phyloP scores from a whole-genome alignment of 1,284 basidiomycete genomes.

The Entoloma clypeatum region DNA sequence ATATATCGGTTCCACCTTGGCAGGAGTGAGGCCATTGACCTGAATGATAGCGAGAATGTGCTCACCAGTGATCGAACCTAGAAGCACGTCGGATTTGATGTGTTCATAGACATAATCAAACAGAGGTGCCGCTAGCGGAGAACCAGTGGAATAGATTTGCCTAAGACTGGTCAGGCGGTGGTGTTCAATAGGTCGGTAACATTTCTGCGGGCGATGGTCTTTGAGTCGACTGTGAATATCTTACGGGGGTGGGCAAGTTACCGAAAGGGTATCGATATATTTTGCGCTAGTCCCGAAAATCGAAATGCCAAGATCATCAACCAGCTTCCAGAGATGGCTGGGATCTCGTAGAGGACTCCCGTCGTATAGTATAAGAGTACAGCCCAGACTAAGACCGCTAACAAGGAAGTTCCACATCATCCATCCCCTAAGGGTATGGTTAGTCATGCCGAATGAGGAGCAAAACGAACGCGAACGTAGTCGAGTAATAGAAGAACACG shows the following conservation, averaged over 20 bases:
- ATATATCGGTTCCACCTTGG: conserved; percentile 80
- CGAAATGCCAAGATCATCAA: conserved; percentile 71
- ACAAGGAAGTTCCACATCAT: conserved; percentile 88
- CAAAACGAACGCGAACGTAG: conserved; percentile 55
- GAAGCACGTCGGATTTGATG: conserved; percentile 63
- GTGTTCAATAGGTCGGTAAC: conserved; percentile 61
- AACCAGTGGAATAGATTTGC: conserved; percentile 83
- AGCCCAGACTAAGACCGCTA: conserved; percentile 66
- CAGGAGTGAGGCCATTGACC: conserved; percentile 7
- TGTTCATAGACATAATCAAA: conserved; percentile 79
- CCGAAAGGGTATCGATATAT: conserved; percentile 75
- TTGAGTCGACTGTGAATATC: too few species aligned
- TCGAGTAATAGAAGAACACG: conserved; percentile 87
- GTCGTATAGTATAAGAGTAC: conserved; percentile 79
- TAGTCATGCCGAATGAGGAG: conserved; percentile 12
- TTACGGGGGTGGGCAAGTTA: too few species aligned
- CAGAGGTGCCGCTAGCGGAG: conserved; percentile 70
- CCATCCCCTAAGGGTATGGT: conserved; percentile 55
- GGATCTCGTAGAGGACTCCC: conserved; percentile 79
- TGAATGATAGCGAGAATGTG: conserved; percentile 8
- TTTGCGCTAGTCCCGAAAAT: conserved; percentile 85
- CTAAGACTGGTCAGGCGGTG: conserved; percentile 60
- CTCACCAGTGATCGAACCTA: conserved; percentile 78
- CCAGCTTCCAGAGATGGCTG: conserved; percentile 68
- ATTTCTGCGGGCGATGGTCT: conserved; percentile 42